Conservation (phyloP, 2,329 filamentous ascomycete genomes). For the Phaeosphaeria sp. region DNA sequence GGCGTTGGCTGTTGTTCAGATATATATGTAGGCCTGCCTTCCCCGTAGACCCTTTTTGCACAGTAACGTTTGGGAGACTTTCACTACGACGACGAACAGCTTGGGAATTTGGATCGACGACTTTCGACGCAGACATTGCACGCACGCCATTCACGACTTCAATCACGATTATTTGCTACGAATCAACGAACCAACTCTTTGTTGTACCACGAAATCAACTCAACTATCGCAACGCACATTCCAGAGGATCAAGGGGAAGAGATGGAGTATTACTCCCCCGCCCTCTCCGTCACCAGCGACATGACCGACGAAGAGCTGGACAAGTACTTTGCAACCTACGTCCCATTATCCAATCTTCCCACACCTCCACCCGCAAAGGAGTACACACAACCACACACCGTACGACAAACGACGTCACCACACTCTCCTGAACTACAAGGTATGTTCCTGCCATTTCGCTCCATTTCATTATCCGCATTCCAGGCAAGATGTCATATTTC, state of each 20-base stretch:
- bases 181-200: neutral
- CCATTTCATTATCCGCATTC: slow-evolving; percentile 8
- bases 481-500: slow-evolving; percentile 19
- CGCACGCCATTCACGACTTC: neutral
- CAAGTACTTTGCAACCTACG: slow-evolving; percentile 47
- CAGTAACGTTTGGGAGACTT: no score
- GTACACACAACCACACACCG: slow-evolving; percentile 15
- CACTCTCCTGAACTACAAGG: slow-evolving; percentile 36
- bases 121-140: neutral
- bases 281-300: slow-evolving; percentile 35
- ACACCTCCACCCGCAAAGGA: slow-evolving; percentile 48
- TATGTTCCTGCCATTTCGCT: slow-evolving; percentile 22
- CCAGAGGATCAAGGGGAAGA: neutral
- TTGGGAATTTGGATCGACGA: neutral
- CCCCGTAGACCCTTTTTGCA: no score
- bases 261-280: slow-evolving; percentile 28
- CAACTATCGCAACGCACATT: neutral
- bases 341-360: slow-evolving; percentile 48
- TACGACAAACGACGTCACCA: slow-evolving; percentile 5
- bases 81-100: neutral
- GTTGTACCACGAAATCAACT: neutral
- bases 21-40: neutral
- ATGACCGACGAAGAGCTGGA: slow-evolving; percentile 49
- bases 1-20: neutral
- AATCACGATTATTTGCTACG: neutral